Base-by-base conservation (phyloP, 1,139 yeast species). In the Zhuliangozyma blackwelliae region DNA sequence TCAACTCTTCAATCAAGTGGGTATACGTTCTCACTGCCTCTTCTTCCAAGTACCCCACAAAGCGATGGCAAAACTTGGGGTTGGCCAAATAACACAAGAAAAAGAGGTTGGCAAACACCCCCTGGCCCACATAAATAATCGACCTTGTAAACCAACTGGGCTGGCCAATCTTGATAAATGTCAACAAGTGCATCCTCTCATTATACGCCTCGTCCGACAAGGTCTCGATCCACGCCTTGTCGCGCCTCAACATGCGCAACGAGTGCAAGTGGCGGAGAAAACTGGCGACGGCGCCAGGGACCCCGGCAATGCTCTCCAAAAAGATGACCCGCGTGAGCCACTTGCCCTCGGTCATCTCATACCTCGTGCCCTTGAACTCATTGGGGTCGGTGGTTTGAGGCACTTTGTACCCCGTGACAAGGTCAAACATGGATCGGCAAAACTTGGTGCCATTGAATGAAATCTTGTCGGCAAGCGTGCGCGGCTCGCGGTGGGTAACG, bases 41-140 rank as follows among this genome's bases (percentile, higher is more conserved):
- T 53, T 83, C 92, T 55, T 83, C 92, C 32, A 83, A 65, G 54
- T 83, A 82, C 2, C 92, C 92, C 32, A 83, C 92, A 54, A 83
- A 82, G 42, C 92, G 63, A 51, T 83, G 92, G 49, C 90, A 82
- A 39, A 79, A 72, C 35, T 70, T 69, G 10, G 92, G 90, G 42
- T 73, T 68, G 29, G 75, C 46, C 39, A 83, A 59, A 57, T 83
- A 83, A 31, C 72, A 61, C 37, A 80, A 55, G 57, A 83, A 82
- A 65, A 83, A 83, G 21, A 72, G 38, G 56, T 82, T 82, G 57
- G 79, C 74, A 55, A 83, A 83, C 3, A 82, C 76, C 9, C 90
- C 90, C 52, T 83, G 92, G 2, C 85, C 89, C 32, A 75, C 61
- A 46, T 76, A 76, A 8, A 83, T 68, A 59, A 81, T 66, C 11